Evolutionary conservation across 1,284 basidiomycete genomes (phyloP).

Genomic region (Melampsora occidentalis): DNA sequence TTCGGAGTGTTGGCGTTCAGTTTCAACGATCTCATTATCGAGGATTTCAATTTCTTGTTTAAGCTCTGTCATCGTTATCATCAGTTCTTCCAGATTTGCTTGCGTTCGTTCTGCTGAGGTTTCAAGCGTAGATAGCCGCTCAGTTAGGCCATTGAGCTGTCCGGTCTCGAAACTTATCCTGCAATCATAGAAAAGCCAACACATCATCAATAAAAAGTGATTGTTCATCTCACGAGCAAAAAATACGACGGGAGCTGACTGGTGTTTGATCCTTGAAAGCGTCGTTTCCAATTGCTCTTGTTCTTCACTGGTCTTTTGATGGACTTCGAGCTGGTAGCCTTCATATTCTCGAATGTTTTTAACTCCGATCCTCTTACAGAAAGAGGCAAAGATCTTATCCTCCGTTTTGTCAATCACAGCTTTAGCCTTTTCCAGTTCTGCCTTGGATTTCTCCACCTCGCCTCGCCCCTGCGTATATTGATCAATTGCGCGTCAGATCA

Average conservation of each 20-base stretch:
- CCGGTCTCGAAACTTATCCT: conserved; percentile 55
- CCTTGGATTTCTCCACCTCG: conserved; percentile 59
- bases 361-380: conserved; percentile 79
- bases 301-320: conserved; percentile 80
- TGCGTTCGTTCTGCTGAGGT: conserved; percentile 56
- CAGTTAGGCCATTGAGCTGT: conserved; percentile 60
- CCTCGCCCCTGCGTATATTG: neutral
- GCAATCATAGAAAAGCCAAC: neutral
- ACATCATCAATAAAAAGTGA: neutral
- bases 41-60: conserved; percentile 25
- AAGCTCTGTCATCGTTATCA: conserved; percentile 10
- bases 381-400: conserved; percentile 72
- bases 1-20: conserved; percentile 7
- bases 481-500: neutral
- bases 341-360: conserved; percentile 89
- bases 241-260: conserved; percentile 60
- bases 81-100: conserved; percentile 57
- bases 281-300: conserved; percentile 80
- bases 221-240: neutral
- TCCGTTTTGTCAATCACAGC: conserved; percentile 71
- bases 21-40: conserved; percentile 30
- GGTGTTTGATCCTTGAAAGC: conserved; percentile 78
- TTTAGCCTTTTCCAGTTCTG: conserved; percentile 63
- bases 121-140: conserved; percentile 56
- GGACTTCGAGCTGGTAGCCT: conserved; percentile 80